A percentile compares a stretch with the other conserved stretches of the same genome.
phyloP scores from a whole-genome alignment of 768 basidiomycete species.

The Boletus reticulatus region DNA sequence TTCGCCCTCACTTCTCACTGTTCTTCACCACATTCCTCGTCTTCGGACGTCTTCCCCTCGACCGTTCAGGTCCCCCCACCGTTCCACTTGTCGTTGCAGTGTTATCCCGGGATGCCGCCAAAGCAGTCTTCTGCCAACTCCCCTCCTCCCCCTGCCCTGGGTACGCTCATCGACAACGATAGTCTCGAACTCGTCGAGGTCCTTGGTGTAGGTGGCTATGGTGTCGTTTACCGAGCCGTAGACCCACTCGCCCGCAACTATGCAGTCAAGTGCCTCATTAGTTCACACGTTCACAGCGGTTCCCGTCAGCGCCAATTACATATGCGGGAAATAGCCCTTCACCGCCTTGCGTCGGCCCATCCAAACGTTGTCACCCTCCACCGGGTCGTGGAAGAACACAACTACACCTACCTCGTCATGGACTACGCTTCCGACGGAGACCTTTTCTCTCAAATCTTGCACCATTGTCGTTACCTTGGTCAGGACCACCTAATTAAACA shows the following conservation, averaged over 20 bases:
- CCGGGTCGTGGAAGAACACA: conserved; percentile 80
- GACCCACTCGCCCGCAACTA: conserved; percentile 57
- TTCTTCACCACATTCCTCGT: conserved; percentile 19
- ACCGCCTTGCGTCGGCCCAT: conserved; percentile 71
- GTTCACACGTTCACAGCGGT: conserved; percentile 40
- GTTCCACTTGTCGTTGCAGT: conserved; percentile 14
- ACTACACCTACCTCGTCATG: conserved; percentile 88
- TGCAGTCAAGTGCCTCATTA: conserved; percentile 90
- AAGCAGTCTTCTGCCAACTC: conserved; percentile 34
- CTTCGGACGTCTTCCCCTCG: conserved; percentile 21
- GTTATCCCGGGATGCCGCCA: conserved; percentile 27
- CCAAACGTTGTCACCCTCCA: conserved; percentile 86
- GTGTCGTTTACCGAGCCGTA: conserved; percentile 89
- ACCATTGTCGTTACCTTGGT: conserved; percentile 74
- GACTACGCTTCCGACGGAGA: conserved; percentile 91
- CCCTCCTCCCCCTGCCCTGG: conserved; percentile 55
- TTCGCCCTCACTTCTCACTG: conserved; percentile 27
- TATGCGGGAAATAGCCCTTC: conserved; percentile 83
- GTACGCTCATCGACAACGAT: conserved; percentile 80
- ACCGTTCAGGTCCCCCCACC: conserved; percentile 23
- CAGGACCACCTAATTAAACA: conserved; percentile 81
- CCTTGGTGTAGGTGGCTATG: conserved; percentile 92
- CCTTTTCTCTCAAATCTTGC: conserved; percentile 87
- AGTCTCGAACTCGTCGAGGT: conserved; percentile 81
- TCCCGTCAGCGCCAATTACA: conserved; percentile 72